Base-by-base conservation (phyloP, 1,284 basidiomycete species). In the Microbotryum intermedium region DNA sequence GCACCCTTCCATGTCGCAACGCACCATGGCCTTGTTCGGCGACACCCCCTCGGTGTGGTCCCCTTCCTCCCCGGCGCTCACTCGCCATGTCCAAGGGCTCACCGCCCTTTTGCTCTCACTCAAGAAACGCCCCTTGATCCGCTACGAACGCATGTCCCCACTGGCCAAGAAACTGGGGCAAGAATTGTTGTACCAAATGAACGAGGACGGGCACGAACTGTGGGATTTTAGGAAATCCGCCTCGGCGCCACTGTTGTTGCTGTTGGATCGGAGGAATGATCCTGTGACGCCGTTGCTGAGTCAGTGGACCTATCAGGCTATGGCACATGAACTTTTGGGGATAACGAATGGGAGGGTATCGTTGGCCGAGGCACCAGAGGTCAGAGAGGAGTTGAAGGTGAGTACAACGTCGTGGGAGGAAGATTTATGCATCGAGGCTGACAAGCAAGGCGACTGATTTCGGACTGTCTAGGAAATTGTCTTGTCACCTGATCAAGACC, bases 251-350 rank as follows among this genome's bases (percentile, higher is more conserved):
- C 67, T 81, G n/a, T 71, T 82, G 8, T 70, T 82, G 21, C 77
- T 82, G 9, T 71, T 82, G 16, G 95, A 99, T 77, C 82, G 95
- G 58, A 80, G 94, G 64, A 97, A 97, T 75, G 95, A 99, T 73
- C 95, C 95, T 3, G 91, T 98, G 18, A 98, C 95, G 0, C 95
- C 95, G 4, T 77, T 99, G n/a, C 80, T 99, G 29, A 89, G 90
- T 1, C 95, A 97, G 75, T 98, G 95, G 95, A 98, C 95, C 16
- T 98, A 98, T 76, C 94, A 98, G 75, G 95, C 95, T 1, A 97
- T 98, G 94, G 94, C 97, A 0, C 95, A 99, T 72, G 95, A 98
- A 74, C 79, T 97, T 13, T 77, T 98, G 11, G 89, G 90, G 0
- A 95, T 98, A 61, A 85, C 88, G 68, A 97, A 97, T 73, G 94